phyloP scores from a whole-genome alignment of 495 filamentous ascomycete genomes.

The Apodospora peruviana region DNA sequence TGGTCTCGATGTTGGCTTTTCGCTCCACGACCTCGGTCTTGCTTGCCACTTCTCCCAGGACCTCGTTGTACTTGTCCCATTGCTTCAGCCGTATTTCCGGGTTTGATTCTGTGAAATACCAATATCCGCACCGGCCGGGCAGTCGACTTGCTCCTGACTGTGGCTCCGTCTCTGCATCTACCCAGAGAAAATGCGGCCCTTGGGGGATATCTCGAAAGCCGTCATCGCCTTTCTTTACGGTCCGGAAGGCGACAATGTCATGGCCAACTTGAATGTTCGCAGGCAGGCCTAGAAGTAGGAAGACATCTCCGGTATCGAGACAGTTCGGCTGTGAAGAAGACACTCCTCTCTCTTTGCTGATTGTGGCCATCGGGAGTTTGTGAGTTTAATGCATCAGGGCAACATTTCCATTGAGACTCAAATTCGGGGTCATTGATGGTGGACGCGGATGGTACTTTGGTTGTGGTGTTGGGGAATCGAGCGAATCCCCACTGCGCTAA shows the following conservation, averaged over 20 bases:
- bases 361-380: too few relatives aligned
- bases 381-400: too few relatives aligned
- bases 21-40: slow-evolving; percentile 31
- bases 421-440: too few relatives aligned
- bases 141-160: slow-evolving; percentile 13
- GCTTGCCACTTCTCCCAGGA: slow-evolving; percentile 34
- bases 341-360: too few relatives aligned
- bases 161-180: slow-evolving; percentile 36
- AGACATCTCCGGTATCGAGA: slow-evolving; percentile 34
- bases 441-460: too few relatives aligned
- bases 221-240: slow-evolving; percentile 30
- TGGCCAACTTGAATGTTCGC: slow-evolving; percentile 38
- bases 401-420: too few relatives aligned
- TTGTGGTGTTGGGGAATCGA: too few relatives aligned
- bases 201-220: slow-evolving; percentile 57
- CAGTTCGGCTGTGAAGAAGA: too few relatives aligned
- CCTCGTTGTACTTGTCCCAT: slow-evolving; percentile 54
- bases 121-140: slow-evolving; percentile 51
- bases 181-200: slow-evolving; percentile 54
- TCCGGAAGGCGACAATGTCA: slow-evolving; percentile 37
- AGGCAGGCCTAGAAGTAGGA: slow-evolving; percentile 38
- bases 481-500: too few relatives aligned
- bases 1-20: slow-evolving; percentile 26
- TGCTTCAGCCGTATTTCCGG: slow-evolving; percentile 48
- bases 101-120: slow-evolving; percentile 42